Evolutionary conservation across 441 rosid species (phyloP).

Genomic region (Gossypium trilobum): DNA sequence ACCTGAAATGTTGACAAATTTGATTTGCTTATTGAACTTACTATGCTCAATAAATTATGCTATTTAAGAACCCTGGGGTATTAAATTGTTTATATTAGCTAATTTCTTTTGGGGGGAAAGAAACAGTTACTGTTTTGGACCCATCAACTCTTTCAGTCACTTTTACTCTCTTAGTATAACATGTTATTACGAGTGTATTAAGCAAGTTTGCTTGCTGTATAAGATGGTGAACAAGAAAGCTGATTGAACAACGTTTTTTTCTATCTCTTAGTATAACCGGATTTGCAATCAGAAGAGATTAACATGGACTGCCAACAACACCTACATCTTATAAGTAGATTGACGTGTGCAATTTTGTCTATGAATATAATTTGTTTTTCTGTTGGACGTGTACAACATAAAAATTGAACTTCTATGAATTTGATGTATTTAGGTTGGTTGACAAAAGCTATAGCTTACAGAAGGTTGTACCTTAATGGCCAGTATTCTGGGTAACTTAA

Average conservation of each 20-base stretch:
- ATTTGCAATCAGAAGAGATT: neutral
- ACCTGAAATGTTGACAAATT: neutral
- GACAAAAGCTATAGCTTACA: neutral
- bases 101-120: neutral
- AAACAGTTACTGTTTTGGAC: neutral
- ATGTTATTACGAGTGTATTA: neutral
- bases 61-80: neutral
- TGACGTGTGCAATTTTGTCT: neutral
- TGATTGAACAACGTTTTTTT: neutral
- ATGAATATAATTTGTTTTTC: too few species aligned
- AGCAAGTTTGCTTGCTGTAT: neutral
- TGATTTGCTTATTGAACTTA: neutral
- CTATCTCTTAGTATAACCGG: neutral
- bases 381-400: neutral
- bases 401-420: neutral
- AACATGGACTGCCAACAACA: neutral
- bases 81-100: neutral
- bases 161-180: neutral
- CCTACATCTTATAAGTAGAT: neutral
- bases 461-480: neutral
- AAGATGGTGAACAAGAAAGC: neutral
- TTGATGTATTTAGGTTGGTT: neutral
- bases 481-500: neutral
- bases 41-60: neutral
- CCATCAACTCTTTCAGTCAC: neutral